Evolutionary conservation across 1,284 basidiomycete genomes (phyloP).

Genomic region (Lignosus rhinocerotis): DNA sequence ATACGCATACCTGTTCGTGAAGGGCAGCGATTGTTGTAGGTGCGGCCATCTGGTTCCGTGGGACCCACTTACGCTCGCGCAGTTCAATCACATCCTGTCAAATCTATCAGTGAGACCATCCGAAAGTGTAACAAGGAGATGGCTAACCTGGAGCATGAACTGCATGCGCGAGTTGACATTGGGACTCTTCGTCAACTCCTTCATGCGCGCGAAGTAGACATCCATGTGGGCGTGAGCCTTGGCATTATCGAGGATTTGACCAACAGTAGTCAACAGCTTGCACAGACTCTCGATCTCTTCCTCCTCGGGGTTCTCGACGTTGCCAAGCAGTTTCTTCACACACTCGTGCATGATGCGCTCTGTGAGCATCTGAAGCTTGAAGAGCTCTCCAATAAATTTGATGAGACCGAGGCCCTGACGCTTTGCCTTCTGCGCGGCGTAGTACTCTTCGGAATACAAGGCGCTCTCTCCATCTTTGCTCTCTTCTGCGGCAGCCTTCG

Average conservation of each 20-base stretch:
- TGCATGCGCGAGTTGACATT: constrained; percentile 87
- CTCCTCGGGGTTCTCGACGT: constrained; percentile 93
- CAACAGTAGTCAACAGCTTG: constrained; percentile 90
- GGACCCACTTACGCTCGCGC: constrained; percentile 80
- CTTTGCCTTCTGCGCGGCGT: constrained; percentile 95
- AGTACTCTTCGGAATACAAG: constrained; percentile 95
- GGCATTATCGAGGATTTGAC: constrained; percentile 74
- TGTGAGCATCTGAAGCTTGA: constrained; percentile 78
- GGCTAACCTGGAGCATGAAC: constrained; percentile 89
- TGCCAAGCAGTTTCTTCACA: constrained; percentile 91
- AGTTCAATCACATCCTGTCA: constrained; percentile 73
- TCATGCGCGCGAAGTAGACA: constrained; percentile 92
- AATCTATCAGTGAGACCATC: background rate
- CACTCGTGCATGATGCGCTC: constrained; percentile 81
- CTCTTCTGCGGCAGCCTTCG: constrained; percentile 61
- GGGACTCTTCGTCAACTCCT: constrained; percentile 71
- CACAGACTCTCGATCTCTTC: constrained; percentile 97
- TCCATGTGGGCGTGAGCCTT: constrained; percentile 88
- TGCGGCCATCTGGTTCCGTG: constrained; percentile 75
- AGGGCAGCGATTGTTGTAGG: constrained; percentile 90
- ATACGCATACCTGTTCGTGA: constrained; percentile 77
- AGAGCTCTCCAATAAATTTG: constrained; percentile 97
- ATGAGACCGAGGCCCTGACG: constrained; percentile 95
- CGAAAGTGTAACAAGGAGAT: background rate
- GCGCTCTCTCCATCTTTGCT: constrained; percentile 57